phyloP scores from a whole-genome alignment of 371 early-diverging fungal species.

The Antonospora locustae region DNA sequence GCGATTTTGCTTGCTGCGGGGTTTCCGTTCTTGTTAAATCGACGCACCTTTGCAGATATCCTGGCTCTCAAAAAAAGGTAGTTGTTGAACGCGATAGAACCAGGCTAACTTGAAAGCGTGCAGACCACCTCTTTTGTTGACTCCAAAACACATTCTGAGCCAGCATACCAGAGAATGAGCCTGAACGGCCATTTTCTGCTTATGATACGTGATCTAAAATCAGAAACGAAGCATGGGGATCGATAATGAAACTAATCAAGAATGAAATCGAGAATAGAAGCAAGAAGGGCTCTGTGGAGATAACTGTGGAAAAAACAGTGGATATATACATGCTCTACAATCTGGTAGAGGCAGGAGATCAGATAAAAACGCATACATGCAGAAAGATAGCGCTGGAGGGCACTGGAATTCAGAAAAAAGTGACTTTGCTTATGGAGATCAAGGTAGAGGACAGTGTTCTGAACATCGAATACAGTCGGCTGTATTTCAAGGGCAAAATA shows the following conservation, averaged over 20 bases:
- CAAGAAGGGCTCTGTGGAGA: slow-evolving; percentile 9
- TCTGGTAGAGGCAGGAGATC: slow-evolving; percentile 42
- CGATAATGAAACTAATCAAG: slow-evolving; percentile 41
- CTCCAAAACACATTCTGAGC: no score
- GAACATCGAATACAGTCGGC: slow-evolving; percentile 44
- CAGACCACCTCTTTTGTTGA: no score
- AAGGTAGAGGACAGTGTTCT: slow-evolving; percentile 37
- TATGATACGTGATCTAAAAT: no score
- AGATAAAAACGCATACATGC: slow-evolving; percentile 37
- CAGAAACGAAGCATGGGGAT: no score
- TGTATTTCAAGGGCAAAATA: slow-evolving; percentile 51
- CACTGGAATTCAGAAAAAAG: slow-evolving; percentile 39
- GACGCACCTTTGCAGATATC: no score
- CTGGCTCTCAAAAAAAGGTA: no score
- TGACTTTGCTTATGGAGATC: slow-evolving; percentile 41
- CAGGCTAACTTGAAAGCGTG: no score
- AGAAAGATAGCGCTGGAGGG: slow-evolving; percentile 44
- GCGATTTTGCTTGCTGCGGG: no score
- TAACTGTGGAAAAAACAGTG: slow-evolving; percentile 44
- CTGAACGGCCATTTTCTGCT: no score
- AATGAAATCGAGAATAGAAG: slow-evolving; percentile 24
- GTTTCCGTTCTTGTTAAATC: no score
- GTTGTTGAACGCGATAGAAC: no score
- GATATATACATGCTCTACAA: slow-evolving; percentile 50
- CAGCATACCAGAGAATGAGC: no score